phyloP scores from a whole-genome alignment of 352 stramenopile species.

The Globisporangium abappressorium region DNA sequence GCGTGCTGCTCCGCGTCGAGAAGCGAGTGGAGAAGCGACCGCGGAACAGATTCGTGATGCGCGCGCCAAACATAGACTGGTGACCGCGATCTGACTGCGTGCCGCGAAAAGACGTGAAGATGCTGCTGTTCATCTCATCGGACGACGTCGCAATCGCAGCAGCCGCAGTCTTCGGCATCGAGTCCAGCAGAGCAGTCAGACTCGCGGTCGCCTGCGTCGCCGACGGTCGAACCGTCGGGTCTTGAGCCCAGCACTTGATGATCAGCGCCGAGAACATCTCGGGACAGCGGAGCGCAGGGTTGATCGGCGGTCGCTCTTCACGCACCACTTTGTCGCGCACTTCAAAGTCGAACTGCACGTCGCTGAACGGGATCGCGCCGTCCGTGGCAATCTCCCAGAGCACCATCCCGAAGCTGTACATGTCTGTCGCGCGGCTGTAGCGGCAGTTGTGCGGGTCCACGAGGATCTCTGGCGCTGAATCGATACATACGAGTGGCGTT shows the following conservation, averaged over 20 bases:
- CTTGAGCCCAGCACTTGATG: constrained; percentile 60
- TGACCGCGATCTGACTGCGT: constrained; percentile 29
- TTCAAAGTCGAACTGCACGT: constrained; percentile 66
- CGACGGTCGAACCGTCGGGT: constrained; percentile 42
- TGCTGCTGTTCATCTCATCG: constrained; percentile 56
- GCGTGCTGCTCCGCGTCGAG: constrained; percentile 33
- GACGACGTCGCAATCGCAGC: constrained; percentile 29
- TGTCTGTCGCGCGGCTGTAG: constrained; percentile 70
- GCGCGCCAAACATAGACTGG: constrained; percentile 38
- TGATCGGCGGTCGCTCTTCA: constrained; percentile 52
- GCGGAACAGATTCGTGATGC: constrained; percentile 71
- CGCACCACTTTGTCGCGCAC: constrained; percentile 54
- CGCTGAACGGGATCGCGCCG: constrained; percentile 54
- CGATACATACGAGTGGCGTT: constrained; percentile 7
- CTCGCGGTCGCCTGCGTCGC: constrained; percentile 47
- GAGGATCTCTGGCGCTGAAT: constrained; percentile 63
- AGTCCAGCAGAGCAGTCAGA: constrained; percentile 54
- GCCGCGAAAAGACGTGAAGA: constrained; percentile 50
- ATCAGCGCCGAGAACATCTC: constrained; percentile 60
- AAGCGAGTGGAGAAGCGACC: constrained; percentile 31
- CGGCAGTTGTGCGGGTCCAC: constrained; percentile 57
- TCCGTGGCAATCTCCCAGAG: constrained; percentile 75
- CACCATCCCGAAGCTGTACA: constrained; percentile 74
- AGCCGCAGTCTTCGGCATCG: constrained; percentile 35
- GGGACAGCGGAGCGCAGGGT: constrained; percentile 30